Evolutionary conservation across 108 stramenopile species (phyloP).

Genomic region (Thalassiosira profunda): DNA sequence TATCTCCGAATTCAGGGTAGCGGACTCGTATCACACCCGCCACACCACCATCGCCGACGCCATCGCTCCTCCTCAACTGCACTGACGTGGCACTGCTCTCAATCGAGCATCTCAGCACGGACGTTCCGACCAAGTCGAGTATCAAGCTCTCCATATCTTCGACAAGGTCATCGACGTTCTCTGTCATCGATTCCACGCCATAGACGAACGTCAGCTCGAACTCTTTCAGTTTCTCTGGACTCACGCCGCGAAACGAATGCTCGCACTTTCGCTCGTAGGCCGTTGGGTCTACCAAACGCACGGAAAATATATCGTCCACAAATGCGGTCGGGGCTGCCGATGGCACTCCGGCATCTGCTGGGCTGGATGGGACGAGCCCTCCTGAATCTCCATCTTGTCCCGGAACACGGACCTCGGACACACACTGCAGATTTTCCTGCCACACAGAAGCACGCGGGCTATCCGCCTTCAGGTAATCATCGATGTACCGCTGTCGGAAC

Average conservation of each 20-base stretch:
- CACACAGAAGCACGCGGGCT: not conserved
- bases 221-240: slow-evolving; percentile 15
- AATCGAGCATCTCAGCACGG: slow-evolving; percentile 31
- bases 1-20: slow-evolving; percentile 26
- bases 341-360: not conserved
- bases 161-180: not conserved
- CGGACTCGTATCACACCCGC: slow-evolving; percentile 42
- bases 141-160: slow-evolving; percentile 30
- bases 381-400: not conserved
- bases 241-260: too few species aligned
- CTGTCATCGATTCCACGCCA: slow-evolving; percentile 29
- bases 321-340: not conserved
- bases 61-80: slow-evolving; percentile 14
- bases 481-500: not conserved
- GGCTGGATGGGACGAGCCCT: too few species aligned
- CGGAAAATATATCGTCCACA: slow-evolving; percentile 34
- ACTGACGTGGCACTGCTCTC: not conserved
- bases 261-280: slow-evolving; percentile 29
- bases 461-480: not conserved
- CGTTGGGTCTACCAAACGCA: too few species aligned
- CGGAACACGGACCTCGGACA: not conserved
- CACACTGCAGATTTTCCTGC: not conserved
- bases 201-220: slow-evolving; percentile 38
- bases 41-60: not conserved
- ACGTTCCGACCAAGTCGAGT: slow-evolving; percentile 29